Evolutionary conservation across 2,329 filamentous ascomycete species (phyloP).

Genomic region (Cadophora gregata): DNA sequence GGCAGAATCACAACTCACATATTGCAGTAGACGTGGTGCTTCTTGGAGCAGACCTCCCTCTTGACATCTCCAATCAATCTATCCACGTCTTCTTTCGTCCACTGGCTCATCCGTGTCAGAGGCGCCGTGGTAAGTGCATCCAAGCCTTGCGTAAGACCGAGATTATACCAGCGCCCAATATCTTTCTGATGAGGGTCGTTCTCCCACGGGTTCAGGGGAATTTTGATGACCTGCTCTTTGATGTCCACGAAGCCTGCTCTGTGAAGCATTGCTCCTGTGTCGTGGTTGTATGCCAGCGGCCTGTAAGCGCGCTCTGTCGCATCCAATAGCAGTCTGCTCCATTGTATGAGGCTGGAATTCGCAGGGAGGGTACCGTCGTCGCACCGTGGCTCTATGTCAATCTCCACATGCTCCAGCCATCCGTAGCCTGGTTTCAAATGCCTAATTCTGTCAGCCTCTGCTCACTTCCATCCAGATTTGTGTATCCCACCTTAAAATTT

Average conservation of each 20-base stretch:
- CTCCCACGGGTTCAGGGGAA: conserved; percentile 79
- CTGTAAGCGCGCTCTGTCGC: conserved; percentile 70
- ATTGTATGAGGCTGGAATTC: conserved; percentile 65
- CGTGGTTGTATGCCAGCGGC: conserved; percentile 69
- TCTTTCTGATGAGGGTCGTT: conserved; percentile 67
- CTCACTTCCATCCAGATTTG: background rate
- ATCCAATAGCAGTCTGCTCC: conserved; percentile 71
- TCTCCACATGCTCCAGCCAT: conserved; percentile 85
- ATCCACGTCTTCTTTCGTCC: conserved; percentile 66
- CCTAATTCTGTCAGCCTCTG: conserved; percentile 48
- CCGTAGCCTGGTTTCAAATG: conserved; percentile 80
- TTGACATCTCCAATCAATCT: conserved; percentile 67
- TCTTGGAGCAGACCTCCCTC: conserved; percentile 71
- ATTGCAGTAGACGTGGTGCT: conserved; percentile 74
- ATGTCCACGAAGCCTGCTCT: conserved; percentile 82
- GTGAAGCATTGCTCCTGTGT: conserved; percentile 65
- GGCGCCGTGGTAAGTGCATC: conserved; percentile 76
- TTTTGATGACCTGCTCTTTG: conserved; percentile 68
- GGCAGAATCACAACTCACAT: conserved; percentile 63
- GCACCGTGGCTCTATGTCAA: conserved; percentile 79
- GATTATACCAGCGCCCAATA: conserved; percentile 83
- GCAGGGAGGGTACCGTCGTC: conserved; percentile 67
- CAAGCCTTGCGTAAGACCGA: conserved; percentile 75
- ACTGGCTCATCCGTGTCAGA: conserved; percentile 68
- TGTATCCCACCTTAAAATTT: conserved; percentile 65